Base-by-base conservation (phyloP, 768 basidiomycete genomes). In the Galerina marginata region DNA sequence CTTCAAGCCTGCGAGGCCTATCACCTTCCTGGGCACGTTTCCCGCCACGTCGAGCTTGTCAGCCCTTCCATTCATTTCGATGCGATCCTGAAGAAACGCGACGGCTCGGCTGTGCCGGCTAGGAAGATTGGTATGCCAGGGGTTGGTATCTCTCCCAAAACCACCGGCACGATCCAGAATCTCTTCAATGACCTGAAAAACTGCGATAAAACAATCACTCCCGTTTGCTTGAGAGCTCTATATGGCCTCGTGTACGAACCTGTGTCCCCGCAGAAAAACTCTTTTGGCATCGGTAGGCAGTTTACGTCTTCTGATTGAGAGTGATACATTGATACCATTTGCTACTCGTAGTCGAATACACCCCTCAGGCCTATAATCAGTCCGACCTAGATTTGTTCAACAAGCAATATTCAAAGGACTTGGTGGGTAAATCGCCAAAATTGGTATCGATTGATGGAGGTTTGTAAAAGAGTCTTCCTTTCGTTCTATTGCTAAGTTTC, bases 371-470 rank as follows among this genome's bases (percentile, higher is more conserved):
- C 7, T 85, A 77, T 62, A 52, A 75, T 20, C 79, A 79, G 47
- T 66, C 71, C 2, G 84, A 85, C 56, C 74, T 84, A 16, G 70
- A 85, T 54, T 25, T 78, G 65, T 85, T 85, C 62, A 67, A 73
- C 44, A 56, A 37, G 15, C 74, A 75, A 55, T 79, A 75, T 61
- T 72, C 77, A 2, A 64, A 64, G 20, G 61, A 49, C n/a, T 54
- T 75, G 16, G 69, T 75, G 11, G 79, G 77, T 0, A 61, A 61
- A 42, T 70, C 70, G 1, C 80, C 79, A 9, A 70, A 69, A 11
- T 36, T 72, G 9, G 74, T 71, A 25, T 73, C 78, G 4, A 58
- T 69, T 16, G 79, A 76, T 44, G 74, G 74, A 65, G 74, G 74
- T 72, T 15, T 23, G 53, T 53, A 4, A 67, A 70, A 50, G 10